Base-by-base conservation (phyloP, 129 eudicot genomes). In the Pseudognaphalium luteoalbum region DNA sequence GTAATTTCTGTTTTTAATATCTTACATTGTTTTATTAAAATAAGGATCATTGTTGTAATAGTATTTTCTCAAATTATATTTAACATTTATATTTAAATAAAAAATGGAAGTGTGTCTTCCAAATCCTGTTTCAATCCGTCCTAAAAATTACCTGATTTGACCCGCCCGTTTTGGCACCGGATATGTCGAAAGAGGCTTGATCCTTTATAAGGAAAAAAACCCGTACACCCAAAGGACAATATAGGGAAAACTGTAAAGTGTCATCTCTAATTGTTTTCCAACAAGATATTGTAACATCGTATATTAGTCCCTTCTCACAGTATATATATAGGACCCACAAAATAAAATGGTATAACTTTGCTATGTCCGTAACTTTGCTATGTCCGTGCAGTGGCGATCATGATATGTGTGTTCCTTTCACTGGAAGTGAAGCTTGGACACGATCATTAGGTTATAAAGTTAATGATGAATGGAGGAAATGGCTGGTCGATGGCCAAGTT, bases 351-450 rank as follows among this genome's bases (percentile, higher is more conserved):
- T 11, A 0, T 54, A 66, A 41, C n/a, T 58, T 58, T 80, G 65
- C 6, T 71, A 52, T 73, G 67, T 3, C 19, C 0, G 32, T 74
- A 66, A 41, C n/a, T 58, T 58, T 80, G 65, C 6, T 71, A 52
- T 73, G 67, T 3, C 19, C 0, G 32, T 74, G 80, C 83, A 94
- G 99, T 39, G 99, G 99, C 62, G 99, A 95, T 73, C 99, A 95
- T 81, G 99, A 95, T 82, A 86, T 95, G 97, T 95, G 99, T 83
- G 99, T 95, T 61, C 99, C 99, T 9, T 95, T 54, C 76, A 95
- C 97, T 2, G 99, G 99, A 37, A 89, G 87, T 78, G 88, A 91
- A 87, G 97, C 97, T 20, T 95, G 99, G 99, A 89, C 96, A 70
- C 87, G 88, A 75, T 89, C 99, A 25, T 30, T 95, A 44, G 99